Base-by-base conservation (phyloP, 345 rosid genomes). In the Cochlearia excelsa region DNA sequence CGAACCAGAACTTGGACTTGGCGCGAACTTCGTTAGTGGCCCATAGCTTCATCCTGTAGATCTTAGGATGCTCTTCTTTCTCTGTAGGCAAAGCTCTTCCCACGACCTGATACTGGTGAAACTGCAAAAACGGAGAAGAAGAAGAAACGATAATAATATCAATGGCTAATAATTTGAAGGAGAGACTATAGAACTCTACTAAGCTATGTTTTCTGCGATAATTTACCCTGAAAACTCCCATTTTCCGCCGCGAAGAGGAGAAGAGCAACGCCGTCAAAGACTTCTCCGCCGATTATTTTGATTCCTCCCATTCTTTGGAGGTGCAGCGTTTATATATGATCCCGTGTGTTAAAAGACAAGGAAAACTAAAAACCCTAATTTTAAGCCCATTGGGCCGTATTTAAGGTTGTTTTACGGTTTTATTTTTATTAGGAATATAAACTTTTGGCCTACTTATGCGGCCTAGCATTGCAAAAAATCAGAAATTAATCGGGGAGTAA, bases 1-100 rank as follows among this genome's bases (percentile, higher is more conserved):
- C 82, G 38, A 49, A 82, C 81, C 87, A 82, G 77, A 82, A 82
- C 68, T 82, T 82, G 54, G 84, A 82, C 58, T 74, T 79, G 50
- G 82, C 82, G 30, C 80, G 76, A 51, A 82, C 84, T 16, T 16
- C 23, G 23, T 16, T 16, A 16, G 23, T 16, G 23, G 23, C 23
- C 23, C 23, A 16, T 16, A 78, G 74, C 67, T 79, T 82, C 87
- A 80, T 76, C 47, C 82, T 49, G 56, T 78, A 82, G 43, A 78
- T 80, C 75, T 79, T 78, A 1, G 84, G 87, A 0, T 77, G 83
- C 64, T 59, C 74, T 49, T 79, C 82, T 2, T 54, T 33, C 60
- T 75, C 82, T 0, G 82, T 73, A 7, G 86, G 86, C 16, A 77
- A 67, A 11, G 77, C 84, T 67, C 84, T 73, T 6, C 82, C 86